phyloP scores from a whole-genome alignment of 306 rosid genomes.

The Aeschynomene evenia region DNA sequence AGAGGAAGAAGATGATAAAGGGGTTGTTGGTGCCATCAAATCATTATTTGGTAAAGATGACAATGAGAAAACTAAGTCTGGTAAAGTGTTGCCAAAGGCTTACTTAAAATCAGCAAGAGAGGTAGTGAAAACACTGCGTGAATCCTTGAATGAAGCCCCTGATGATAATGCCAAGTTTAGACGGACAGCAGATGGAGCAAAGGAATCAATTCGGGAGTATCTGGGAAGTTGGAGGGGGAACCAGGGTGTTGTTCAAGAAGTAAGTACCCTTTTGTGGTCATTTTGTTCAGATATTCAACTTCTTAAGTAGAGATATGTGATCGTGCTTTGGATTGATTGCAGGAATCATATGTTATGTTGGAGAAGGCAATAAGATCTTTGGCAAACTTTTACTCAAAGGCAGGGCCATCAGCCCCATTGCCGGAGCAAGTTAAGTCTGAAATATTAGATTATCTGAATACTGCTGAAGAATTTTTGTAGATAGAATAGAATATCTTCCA shows the following conservation, averaged over 20 bases:
- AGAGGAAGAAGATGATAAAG: constrained; percentile 54
- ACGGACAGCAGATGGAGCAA: constrained; percentile 92
- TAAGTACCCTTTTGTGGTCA: constrained; percentile 27
- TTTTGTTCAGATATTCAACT: background rate
- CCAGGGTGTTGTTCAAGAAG: constrained; percentile 61
- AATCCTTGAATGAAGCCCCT: constrained; percentile 67
- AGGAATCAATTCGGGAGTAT: constrained; percentile 82
- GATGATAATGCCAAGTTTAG: constrained; percentile 68
- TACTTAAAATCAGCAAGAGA: constrained; percentile 80
- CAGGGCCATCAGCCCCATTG: constrained; percentile 85
- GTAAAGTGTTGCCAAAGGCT: constrained; percentile 83
- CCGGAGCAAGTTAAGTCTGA: constrained; percentile 69
- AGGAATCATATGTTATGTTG: constrained; percentile 75
- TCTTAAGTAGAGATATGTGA: background rate
- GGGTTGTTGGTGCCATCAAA: constrained; percentile 61
- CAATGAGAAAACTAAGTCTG: constrained; percentile 66
- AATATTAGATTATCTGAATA: constrained; percentile 60
- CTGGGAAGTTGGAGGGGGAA: constrained; percentile 84
- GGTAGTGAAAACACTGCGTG: constrained; percentile 79
- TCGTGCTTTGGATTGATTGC: constrained; percentile 35
- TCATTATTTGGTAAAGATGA: constrained; percentile 72
- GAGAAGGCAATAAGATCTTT: constrained; percentile 84
- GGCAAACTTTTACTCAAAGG: constrained; percentile 79
- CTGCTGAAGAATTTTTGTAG: constrained; percentile 68
- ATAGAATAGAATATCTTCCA: background rate